These are phyloP conservation scores for Venturiaceae sp. DNA, from an alignment of 2,329 filamentous ascomycete genomes.

Conservation along the genomic window DNA sequence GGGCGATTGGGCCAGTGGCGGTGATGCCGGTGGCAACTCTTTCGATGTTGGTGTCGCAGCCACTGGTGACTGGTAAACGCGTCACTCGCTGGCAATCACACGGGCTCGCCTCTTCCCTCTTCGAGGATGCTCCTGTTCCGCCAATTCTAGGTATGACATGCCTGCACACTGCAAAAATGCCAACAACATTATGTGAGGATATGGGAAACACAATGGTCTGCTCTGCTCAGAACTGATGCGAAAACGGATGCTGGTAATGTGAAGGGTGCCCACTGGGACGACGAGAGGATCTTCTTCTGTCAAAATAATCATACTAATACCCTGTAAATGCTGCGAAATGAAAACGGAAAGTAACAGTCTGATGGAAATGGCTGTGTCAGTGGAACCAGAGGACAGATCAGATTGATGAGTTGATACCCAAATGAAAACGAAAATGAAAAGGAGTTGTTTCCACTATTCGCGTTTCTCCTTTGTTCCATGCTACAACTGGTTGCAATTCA, in stretches of 20 bases:
- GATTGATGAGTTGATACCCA: not conserved
- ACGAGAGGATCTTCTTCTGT: not conserved
- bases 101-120: not conserved
- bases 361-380: not conserved
- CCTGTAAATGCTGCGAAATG: not conserved
- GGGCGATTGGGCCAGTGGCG: constrained; percentile 5
- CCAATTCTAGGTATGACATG: not conserved
- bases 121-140: too few species aligned
- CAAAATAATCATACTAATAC: not conserved
- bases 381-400: not conserved
- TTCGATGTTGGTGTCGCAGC: not conserved
- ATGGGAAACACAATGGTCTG: too few species aligned
- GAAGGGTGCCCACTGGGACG: too few species aligned
- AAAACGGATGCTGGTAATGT: not conserved
- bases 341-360: not conserved
- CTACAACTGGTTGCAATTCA: too few species aligned
- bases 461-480: too few species aligned
- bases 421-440: not conserved
- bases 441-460: not conserved
- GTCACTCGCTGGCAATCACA: too few species aligned
- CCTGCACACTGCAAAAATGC: not conserved
- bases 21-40: constrained; percentile 1
- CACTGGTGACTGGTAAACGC: not conserved
- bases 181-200: not conserved
- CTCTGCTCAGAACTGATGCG: not conserved